phyloP scores from a whole-genome alignment of 148 eudicot species.

The Rhododendron vialii region DNA sequence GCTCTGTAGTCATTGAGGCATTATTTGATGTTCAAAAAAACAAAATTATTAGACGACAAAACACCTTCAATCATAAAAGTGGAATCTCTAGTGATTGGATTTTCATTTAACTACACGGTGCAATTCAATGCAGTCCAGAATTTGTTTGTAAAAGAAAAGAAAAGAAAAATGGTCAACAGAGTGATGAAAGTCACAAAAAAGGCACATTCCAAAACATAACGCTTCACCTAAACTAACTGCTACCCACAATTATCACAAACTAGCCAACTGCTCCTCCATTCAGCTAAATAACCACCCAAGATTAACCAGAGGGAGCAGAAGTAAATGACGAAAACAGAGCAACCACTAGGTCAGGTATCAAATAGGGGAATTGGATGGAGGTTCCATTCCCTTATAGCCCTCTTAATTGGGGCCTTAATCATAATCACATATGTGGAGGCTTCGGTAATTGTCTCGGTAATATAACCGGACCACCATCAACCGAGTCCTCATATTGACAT shows the following conservation, averaged over 20 bases:
- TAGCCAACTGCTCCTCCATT: neutral
- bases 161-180: neutral
- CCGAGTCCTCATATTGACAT: no score
- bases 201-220: neutral
- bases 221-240: neutral
- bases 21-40: no score
- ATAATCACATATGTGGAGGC: constrained; percentile 9
- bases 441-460: no score
- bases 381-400: constrained; percentile 16
- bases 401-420: constrained; percentile 13
- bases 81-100: neutral
- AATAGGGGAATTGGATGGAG: constrained; percentile 15
- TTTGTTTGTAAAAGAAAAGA: neutral
- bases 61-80: neutral
- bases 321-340: neutral
- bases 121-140: neutral
- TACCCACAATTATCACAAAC: neutral
- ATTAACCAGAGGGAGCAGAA: neutral
- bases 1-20: no score
- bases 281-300: neutral
- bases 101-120: no score
- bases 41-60: neutral
- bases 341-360: neutral
- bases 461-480: no score
- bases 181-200: neutral